Evolutionary conservation across 257 asterid genomes (phyloP).

Genomic region (Solanum boliviense): DNA sequence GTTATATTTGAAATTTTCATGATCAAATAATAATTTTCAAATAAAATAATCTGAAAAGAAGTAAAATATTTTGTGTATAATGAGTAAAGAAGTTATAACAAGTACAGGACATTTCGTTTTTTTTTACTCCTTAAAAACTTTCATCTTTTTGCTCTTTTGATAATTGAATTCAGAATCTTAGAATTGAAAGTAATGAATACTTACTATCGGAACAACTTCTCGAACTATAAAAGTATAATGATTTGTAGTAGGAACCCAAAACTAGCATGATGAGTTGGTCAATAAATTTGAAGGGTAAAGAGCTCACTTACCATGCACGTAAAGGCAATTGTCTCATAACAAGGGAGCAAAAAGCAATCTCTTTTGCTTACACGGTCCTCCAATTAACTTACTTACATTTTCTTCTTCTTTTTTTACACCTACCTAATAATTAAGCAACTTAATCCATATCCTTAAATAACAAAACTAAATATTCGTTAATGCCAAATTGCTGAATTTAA

Average conservation of each 20-base stretch:
- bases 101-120: too few species aligned
- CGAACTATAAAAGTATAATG: not conserved
- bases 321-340: conserved; percentile 54
- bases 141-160: too few species aligned
- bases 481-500: too few species aligned
- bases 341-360: conserved; percentile 67
- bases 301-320: conserved; percentile 53
- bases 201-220: not conserved
- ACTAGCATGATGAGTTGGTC: conserved; percentile 1
- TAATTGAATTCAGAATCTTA: too few species aligned
- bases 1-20: too few species aligned
- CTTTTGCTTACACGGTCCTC: conserved; percentile 52
- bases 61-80: too few species aligned
- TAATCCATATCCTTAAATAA: not conserved
- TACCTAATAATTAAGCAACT: not conserved
- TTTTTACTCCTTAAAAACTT: too few species aligned
- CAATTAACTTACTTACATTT: not conserved
- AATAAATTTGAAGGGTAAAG: conserved; percentile 2
- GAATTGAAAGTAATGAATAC: too few species aligned
- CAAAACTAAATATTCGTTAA: not conserved
- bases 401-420: not conserved
- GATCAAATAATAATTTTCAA: too few species aligned
- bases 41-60: not conserved
- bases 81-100: not conserved
- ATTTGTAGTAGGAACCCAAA: not conserved